Percentiles rank a stretch among this genome's conserved stretches.
These are phyloP conservation scores for Debaryomycetaceae sp. DNA, from an alignment of 1,139 yeast genomes.

Conservation along the genomic window DNA sequence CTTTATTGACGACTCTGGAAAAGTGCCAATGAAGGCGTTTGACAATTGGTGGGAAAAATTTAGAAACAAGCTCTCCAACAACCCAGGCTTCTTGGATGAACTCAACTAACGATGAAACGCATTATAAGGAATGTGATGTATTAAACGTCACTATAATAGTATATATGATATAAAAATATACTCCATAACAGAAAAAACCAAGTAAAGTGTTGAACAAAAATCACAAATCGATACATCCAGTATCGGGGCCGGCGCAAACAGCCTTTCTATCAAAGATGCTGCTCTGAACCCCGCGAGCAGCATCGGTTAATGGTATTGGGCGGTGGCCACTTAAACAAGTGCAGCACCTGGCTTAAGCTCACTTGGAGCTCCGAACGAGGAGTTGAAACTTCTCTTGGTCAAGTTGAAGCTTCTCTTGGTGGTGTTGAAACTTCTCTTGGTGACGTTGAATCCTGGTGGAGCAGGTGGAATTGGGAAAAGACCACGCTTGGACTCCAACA, in stretches of 20 bases:
- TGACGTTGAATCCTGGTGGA: not conserved
- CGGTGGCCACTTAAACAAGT: not conserved
- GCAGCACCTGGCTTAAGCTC: not conserved
- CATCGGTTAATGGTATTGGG: not conserved
- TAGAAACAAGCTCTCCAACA: constrained; percentile 65
- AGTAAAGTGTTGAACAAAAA: not conserved
- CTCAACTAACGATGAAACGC: constrained; percentile 7
- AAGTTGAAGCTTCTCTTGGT: too few relatives aligned
- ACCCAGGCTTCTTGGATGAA: constrained; percentile 74
- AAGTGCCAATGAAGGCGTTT: constrained; percentile 82
- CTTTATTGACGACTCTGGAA: constrained; percentile 72
- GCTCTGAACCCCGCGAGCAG: not conserved
- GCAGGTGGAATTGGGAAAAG: too few relatives aligned
- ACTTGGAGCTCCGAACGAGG: too few relatives aligned
- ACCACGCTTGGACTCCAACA: not conserved
- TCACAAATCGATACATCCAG: not conserved
- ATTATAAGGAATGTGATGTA: not conserved
- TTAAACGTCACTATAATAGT: not conserved
- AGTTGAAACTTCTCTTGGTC: too few relatives aligned
- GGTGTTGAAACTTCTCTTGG: not conserved
- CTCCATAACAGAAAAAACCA: not conserved
- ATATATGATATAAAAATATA: too few relatives aligned
- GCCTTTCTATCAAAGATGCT: not conserved
- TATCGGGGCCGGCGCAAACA: not conserved
- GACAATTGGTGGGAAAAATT: constrained; percentile 98